Base-by-base conservation (phyloP, 2,329 filamentous ascomycete species). In the Metarhizium guizhouense region DNA sequence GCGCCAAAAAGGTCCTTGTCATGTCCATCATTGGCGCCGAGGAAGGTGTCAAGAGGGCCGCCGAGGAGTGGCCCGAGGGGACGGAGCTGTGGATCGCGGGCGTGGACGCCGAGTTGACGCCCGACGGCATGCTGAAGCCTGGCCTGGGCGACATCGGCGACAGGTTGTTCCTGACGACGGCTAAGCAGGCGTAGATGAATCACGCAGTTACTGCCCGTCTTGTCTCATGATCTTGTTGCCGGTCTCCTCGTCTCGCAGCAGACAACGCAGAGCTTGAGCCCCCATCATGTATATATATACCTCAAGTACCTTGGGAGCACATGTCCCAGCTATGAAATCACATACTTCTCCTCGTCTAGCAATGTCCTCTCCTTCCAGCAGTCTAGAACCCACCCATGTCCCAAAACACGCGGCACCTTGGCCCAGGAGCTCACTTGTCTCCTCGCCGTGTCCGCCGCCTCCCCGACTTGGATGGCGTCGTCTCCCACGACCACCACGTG, bases 81-180 rank as follows among this genome's bases (percentile, higher is more conserved):
- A 85, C 88, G 0, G 82, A 92, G 65, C 78, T 97, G 55, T 96
- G 89, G 85, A 77, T 93, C 43, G 93, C 90, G 0, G 90, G 83
- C 1, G 78, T 95, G 20, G 93, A 97, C 70, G 74, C 74, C 60
- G 80, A 82, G 67, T 76, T 94, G 54, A 90, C 91, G 61, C 76
- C 80, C n/a, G 79, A 78, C 61, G 92, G 93, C 8, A 96, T 96
- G 91, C 85, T 96, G 60, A 88, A 87, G 75, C 92, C 92, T 0
- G 93, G 93, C 0, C 66, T 96, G 60, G 93, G 92, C 1, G 93
- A 96, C 72, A 85, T 96, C 56, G 93, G 93, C 1, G 93, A 97
- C 73, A 77, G 93, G 52, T 70, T 97, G 71, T 96, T 93, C 72
- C 75, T 95, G 73, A 95, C 92, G 0, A 81, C 55, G 18, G 58